Percentiles rank a stretch among this genome's conserved stretches.
Evolutionary conservation across 179 eudicot genomes (phyloP).

Genomic region (Beta lomatogona): DNA sequence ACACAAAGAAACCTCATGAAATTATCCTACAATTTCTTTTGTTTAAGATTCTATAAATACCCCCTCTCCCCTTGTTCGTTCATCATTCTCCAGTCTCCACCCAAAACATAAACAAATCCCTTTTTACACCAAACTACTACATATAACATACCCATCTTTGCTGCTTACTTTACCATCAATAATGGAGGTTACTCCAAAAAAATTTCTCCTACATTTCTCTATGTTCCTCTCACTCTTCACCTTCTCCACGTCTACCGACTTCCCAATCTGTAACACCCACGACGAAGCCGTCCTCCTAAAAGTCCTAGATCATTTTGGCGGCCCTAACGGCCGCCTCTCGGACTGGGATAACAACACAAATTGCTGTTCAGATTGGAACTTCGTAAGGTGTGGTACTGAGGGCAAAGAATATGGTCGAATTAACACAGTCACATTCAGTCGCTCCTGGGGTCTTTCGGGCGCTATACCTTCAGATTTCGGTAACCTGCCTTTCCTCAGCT

Average conservation of each 20-base stretch:
- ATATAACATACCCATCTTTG: no score
- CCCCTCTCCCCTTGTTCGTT: no score
- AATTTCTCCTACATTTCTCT: no score
- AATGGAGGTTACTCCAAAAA: neutral
- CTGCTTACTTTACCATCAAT: neutral
- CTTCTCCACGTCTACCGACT: neutral
- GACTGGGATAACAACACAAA: constrained; percentile 1
- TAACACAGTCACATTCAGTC: neutral
- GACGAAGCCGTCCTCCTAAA: constrained; percentile 5
- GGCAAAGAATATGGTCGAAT: neutral
- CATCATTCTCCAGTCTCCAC: no score
- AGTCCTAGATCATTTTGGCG: constrained; percentile 5
- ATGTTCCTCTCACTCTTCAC: neutral
- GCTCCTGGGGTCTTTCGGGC: constrained; percentile 9
- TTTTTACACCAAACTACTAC: no score
- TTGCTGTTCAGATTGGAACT: constrained; percentile 11
- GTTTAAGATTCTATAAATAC: no score
- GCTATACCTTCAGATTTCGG: constrained; percentile 7
- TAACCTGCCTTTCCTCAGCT: neutral
- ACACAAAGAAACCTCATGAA: no score
- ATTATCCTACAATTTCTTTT: no score
- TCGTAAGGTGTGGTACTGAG: neutral
- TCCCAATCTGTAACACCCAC: neutral
- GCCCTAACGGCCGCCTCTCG: constrained; percentile 6
- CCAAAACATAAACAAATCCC: no score